These are phyloP conservation scores for Capsicum pubescens DNA, from an alignment of 257 asterid species.

Conservation along the genomic window DNA sequence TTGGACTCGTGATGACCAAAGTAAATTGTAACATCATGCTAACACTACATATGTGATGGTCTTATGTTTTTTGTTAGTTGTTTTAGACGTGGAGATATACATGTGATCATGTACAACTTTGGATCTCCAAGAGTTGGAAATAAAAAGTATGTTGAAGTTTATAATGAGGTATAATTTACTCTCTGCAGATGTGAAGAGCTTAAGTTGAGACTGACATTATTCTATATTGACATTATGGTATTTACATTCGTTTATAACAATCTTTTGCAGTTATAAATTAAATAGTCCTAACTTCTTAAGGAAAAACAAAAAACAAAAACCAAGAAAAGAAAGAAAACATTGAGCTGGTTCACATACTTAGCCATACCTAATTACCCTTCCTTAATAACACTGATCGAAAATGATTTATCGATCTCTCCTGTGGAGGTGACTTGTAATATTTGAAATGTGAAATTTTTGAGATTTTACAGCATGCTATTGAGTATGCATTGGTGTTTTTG, in stretches of 20 bases:
- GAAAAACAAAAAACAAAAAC: not conserved
- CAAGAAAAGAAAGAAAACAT: not conserved
- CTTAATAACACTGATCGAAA: not conserved
- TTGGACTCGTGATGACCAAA: not conserved
- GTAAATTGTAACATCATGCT: not conserved
- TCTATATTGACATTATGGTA: slow-evolving; percentile 12
- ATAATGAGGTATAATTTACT: slow-evolving; percentile 66
- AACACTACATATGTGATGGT: not conserved
- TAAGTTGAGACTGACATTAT: not conserved
- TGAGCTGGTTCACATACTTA: not conserved
- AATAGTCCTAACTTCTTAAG: too few relatives aligned
- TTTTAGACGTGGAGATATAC: slow-evolving; percentile 74
- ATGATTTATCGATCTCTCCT: not conserved
- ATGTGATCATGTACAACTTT: slow-evolving; percentile 88
- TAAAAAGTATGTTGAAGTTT: slow-evolving; percentile 83
- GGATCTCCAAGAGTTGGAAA: slow-evolving; percentile 99
- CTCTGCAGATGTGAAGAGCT: not conserved
- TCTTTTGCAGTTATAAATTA: not conserved
- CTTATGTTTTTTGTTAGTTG: slow-evolving; percentile 20
- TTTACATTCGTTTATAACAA: not conserved
- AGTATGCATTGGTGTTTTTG: too few relatives aligned
- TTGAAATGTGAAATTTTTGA: too few relatives aligned
- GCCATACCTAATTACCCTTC: not conserved
- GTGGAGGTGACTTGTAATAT: not conserved
- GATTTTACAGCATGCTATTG: too few relatives aligned